Evolutionary conservation across 352 stramenopile genomes (phyloP), one percentile per base, ranked within the genome.

Genomic region (Blastocystis sp.): DNA sequence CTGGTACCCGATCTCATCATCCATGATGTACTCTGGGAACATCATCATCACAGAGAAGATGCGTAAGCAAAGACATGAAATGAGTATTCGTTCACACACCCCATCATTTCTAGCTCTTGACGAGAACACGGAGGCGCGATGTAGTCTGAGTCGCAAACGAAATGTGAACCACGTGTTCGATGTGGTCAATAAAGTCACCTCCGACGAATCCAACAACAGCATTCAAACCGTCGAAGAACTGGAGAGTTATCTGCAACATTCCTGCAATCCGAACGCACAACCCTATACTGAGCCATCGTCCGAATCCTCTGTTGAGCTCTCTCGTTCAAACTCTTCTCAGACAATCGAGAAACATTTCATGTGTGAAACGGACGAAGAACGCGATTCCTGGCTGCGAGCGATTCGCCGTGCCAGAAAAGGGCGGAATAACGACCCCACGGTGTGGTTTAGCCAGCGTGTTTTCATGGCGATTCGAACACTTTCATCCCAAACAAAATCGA

Each of bases 371-470:
- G 69, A 81, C 36, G 69, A 81, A 51, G 69, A 81, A 21, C 69
- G 69, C 21, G 69, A 81, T 21, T 44, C 16, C 69, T 81, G 69
- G 69, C 69, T 81, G 18, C 69, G 69, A 29, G 69, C 48, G 2
- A 54, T 81, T 8, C 69, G 69, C 24, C 49, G 44, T 14, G 69
- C 69, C 4, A 16, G 69, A 18, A 40, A 49, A 16, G 69, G 69
- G 1, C 46, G 69, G 27, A 44, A 64, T 51, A 63, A 64, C 46
- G 69, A 81, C 53, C 69, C 69, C 3, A 63, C 69, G 16, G 56
- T 81, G 46, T 81, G 69, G 69, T 81, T 81, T 27, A 81, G 69
- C 53, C 69, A 81, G 53, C 69, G 56, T 21, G 38, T 64, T 21
- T 81, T 81, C 53, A 64, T 51, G 21, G 69, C 69, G 18, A 44